Conservation (phyloP, 257 asterid species). For the Solanum sparsipilum region DNA sequence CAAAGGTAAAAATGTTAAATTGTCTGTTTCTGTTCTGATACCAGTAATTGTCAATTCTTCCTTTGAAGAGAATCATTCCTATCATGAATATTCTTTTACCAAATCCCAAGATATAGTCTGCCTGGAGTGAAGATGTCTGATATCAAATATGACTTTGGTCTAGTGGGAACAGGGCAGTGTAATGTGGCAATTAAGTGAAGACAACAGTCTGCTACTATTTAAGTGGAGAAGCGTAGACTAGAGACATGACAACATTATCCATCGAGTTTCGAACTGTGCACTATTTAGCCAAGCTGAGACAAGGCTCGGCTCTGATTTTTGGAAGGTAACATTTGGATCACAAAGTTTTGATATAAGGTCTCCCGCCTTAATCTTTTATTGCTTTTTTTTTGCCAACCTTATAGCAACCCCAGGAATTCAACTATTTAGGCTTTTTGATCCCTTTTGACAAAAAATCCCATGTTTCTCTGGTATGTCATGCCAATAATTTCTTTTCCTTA, state of each 20-base stretch:
- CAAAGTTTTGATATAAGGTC: background rate
- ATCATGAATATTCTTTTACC: constrained; percentile 12
- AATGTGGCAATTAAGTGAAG: too few species aligned
- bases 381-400: background rate
- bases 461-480: background rate
- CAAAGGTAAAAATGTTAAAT: background rate
- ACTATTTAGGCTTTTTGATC: background rate
- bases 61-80: constrained; percentile 22
- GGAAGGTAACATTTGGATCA: background rate
- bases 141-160: background rate
- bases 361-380: background rate
- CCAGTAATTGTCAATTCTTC: background rate
- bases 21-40: background rate
- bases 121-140: constrained; percentile 17
- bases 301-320: background rate
- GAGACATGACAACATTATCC: background rate
- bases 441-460: background rate
- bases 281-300: background rate
- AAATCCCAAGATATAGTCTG: constrained; percentile 12
- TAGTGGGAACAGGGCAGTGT: background rate
- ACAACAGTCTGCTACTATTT: too few species aligned
- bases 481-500: background rate
- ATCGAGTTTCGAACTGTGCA: background rate
- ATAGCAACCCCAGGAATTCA: background rate
- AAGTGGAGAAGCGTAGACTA: too few species aligned